Conservation (phyloP, 257 asterid species). For the Penstemon eatonii region DNA sequence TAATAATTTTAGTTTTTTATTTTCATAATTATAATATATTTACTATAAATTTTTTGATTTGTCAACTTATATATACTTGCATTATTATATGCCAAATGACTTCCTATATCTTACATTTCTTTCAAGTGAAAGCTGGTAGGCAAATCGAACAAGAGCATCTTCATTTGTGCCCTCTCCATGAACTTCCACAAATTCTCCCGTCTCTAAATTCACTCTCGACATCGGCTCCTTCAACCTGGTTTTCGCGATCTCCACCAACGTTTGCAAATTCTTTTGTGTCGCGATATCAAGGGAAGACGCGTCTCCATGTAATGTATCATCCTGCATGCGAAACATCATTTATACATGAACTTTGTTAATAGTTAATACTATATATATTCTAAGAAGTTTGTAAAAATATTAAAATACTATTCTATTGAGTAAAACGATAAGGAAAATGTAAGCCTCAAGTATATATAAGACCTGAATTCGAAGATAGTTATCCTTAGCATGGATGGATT, state of each 20-base stretch:
- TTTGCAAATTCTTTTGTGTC: constrained; percentile 39
- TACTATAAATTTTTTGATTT: too few species aligned
- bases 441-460: not conserved
- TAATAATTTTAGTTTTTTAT: too few species aligned
- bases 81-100: too few species aligned
- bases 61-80: too few species aligned
- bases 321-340: constrained; percentile 25
- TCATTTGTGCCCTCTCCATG: too few species aligned
- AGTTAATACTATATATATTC: not conserved
- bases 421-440: too few species aligned
- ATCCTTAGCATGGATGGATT: constrained; percentile 32
- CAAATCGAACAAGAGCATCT: too few species aligned
- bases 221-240: constrained; percentile 41
- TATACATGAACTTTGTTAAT: not conserved
- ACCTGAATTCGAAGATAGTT: constrained; percentile 56
- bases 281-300: constrained; percentile 44
- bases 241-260: constrained; percentile 40
- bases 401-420: too few species aligned
- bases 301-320: constrained; percentile 39
- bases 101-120: too few species aligned
- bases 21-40: too few species aligned
- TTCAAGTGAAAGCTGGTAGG: too few species aligned
- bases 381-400: not conserved
- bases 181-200: constrained; percentile 20
- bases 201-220: constrained; percentile 42